phyloP scores from a whole-genome alignment of 2,329 filamentous ascomycete genomes.

The Cercospora janseana region DNA sequence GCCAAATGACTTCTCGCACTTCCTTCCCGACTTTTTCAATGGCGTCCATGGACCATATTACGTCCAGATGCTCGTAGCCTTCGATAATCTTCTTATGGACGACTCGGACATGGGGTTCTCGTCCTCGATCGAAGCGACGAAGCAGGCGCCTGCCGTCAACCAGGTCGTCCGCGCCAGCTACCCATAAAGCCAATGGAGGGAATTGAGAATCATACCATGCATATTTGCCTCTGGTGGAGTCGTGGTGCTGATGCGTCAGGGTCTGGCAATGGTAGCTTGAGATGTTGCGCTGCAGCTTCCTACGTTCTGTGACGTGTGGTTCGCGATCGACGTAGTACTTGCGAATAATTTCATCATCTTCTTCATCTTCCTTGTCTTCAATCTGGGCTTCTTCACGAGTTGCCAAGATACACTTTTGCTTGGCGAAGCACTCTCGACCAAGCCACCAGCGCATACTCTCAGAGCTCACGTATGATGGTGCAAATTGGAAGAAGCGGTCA shows the following conservation, averaged over 20 bases:
- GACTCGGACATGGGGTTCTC: conserved; percentile 77
- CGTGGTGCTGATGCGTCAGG: conserved; percentile 34
- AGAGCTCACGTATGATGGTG: conserved; percentile 83
- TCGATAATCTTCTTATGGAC: conserved; percentile 81
- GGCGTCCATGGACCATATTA: conserved; percentile 90
- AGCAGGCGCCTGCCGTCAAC: conserved; percentile 78
- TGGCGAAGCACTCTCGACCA: conserved; percentile 78
- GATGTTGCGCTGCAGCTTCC: conserved; percentile 34
- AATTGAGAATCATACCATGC: conserved; percentile 80
- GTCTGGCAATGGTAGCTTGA: conserved; percentile 34
- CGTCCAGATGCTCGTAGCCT: conserved; percentile 89
- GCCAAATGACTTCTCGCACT: conserved; percentile 79
- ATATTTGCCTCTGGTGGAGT: conserved; percentile 40
- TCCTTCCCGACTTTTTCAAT: conserved; percentile 80
- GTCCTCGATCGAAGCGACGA: conserved; percentile 68
- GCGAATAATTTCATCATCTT: conserved; percentile 41
- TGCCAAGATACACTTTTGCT: conserved; percentile 81
- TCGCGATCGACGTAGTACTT: conserved; percentile 38
- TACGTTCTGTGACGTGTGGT: conserved; percentile 29
- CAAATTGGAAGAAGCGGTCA: conserved; percentile 85
- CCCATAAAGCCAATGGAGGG: conserved; percentile 85
- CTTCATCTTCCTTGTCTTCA: conserved; percentile 55
- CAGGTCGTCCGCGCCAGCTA: conserved; percentile 76
- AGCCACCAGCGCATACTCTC: conserved; percentile 97
- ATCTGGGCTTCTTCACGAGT: conserved; percentile 68